Evolutionary conservation across 78 protist species (phyloP).

Genomic region (Thecamonas trahens): DNA sequence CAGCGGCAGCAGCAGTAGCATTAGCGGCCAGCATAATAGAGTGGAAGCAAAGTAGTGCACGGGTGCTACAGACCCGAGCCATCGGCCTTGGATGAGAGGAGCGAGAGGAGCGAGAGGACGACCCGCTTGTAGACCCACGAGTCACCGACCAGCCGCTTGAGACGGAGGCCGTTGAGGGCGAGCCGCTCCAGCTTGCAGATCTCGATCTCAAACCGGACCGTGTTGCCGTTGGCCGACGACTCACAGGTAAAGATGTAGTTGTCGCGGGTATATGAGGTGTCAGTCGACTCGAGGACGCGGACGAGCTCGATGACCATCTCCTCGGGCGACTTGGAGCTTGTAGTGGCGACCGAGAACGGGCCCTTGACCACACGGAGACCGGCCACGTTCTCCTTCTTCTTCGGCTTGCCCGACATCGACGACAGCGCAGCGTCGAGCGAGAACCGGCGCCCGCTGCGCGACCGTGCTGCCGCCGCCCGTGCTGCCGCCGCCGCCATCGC

Average conservation of each 20-base stretch:
- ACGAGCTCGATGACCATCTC: conserved; percentile 16
- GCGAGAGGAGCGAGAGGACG: not conserved
- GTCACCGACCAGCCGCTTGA: conserved; percentile 38
- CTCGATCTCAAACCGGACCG: conserved; percentile 8
- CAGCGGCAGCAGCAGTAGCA: too few species aligned
- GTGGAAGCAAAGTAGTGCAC: too few species aligned
- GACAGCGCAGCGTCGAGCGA: not conserved
- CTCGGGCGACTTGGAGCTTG: conserved; percentile 7
- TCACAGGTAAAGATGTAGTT: not conserved
- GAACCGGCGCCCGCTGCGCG: not conserved
- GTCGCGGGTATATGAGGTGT: not conserved
- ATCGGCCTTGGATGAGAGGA: too few species aligned
- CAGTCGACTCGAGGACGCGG: not conserved
- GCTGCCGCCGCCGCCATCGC: not conserved
- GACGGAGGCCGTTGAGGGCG: conserved; percentile 29
- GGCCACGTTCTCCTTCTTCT: not conserved
- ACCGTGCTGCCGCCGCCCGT: not conserved
- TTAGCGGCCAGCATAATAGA: too few species aligned
- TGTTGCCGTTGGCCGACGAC: not conserved
- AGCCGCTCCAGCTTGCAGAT: conserved; percentile 41
- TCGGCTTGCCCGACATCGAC: not conserved
- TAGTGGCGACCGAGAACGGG: conserved; percentile 27
- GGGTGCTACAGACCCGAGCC: too few species aligned
- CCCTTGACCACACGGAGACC: not conserved
- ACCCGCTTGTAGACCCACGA: conserved; percentile 12